A percentile compares a stretch with the other conserved stretches of the same genome.
These are phyloP conservation scores for Gastrolobium villosum DNA, from an alignment of 306 rosid genomes.

Conservation along the genomic window DNA sequence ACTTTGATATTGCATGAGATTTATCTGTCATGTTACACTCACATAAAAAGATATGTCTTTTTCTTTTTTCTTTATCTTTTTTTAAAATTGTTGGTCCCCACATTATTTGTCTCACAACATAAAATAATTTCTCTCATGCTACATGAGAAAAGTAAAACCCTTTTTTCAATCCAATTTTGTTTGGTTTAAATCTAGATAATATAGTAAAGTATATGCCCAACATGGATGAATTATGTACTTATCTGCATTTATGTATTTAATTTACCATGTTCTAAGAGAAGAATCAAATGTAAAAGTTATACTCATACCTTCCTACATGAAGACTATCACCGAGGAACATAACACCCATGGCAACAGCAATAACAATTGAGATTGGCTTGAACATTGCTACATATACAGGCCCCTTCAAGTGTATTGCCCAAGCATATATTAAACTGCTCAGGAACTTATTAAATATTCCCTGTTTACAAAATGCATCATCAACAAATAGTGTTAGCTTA, in stretches of 20 bases:
- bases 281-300: not conserved
- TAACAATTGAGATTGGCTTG: constrained; percentile 88
- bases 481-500: not conserved
- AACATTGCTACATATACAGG: constrained; percentile 92
- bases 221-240: too few species aligned
- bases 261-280: constrained; percentile 11
- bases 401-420: constrained; percentile 85
- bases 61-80: too few species aligned
- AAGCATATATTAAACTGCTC: constrained; percentile 75
- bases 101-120: too few species aligned
- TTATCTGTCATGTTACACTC: too few species aligned
- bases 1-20: too few species aligned
- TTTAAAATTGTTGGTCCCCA: too few species aligned
- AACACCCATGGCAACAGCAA: constrained; percentile 84
- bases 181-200: not conserved
- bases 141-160: too few species aligned
- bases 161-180: not conserved
- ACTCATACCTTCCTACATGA: constrained; percentile 74
- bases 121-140: too few species aligned
- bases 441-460: constrained; percentile 80
- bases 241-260: constrained; percentile 16
- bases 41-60: too few species aligned
- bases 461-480: constrained; percentile 47
- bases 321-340: constrained; percentile 77
- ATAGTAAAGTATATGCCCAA: not conserved